phyloP scores from a whole-genome alignment of 805 yeast species.

The Tetrapisispora namnaoensis region DNA sequence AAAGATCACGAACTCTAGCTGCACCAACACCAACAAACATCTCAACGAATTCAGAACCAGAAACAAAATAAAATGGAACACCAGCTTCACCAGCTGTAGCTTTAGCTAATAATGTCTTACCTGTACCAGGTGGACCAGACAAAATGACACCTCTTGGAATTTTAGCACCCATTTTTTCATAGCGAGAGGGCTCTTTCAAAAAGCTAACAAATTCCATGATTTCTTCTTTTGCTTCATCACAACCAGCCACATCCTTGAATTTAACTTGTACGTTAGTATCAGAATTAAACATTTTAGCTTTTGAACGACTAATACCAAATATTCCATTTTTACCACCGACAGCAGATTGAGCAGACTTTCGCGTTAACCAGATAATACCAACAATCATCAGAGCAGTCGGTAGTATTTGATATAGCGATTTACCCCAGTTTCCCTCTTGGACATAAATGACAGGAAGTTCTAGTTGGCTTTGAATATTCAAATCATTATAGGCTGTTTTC shows the following conservation, averaged over 20 bases:
- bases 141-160: constrained; percentile 92
- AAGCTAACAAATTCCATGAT: constrained; percentile 92
- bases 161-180: constrained; percentile 83
- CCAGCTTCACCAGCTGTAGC: constrained; percentile 97
- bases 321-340: constrained; percentile 55
- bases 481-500: constrained; percentile 63
- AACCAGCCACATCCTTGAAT: constrained; percentile 89
- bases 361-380: constrained; percentile 76
- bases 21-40: constrained; percentile 98
- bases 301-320: constrained; percentile 69
- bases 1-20: constrained; percentile 84
- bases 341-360: constrained; percentile 41
- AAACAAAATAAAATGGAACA: constrained; percentile 83
- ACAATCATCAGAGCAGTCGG: constrained; percentile 89
- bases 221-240: constrained; percentile 89
- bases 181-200: constrained; percentile 73
- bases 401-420: constrained; percentile 58
- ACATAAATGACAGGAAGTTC: constrained; percentile 76
- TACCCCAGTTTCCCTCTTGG: constrained; percentile 56
- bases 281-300: constrained; percentile 82
- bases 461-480: constrained; percentile 48
- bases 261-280: constrained; percentile 84
- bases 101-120: constrained; percentile 84
- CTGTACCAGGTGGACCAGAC: constrained; percentile 96
- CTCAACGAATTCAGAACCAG: constrained; percentile 93